These are phyloP conservation scores for Aureoboletus auriporus DNA, from an alignment of 768 basidiomycete genomes.

Conservation along the genomic window DNA sequence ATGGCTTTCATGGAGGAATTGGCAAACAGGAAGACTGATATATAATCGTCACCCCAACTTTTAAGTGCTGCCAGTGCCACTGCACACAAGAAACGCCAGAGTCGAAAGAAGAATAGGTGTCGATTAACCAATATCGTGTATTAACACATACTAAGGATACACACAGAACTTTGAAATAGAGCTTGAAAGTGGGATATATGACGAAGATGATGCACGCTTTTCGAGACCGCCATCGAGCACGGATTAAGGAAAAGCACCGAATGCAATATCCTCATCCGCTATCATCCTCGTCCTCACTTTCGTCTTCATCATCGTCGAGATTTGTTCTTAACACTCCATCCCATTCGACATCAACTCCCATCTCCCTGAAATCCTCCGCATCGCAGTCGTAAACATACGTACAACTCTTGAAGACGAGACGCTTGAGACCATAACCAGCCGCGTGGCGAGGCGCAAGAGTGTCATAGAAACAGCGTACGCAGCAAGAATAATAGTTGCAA, in stretches of 20 bases:
- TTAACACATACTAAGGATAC: too few relatives aligned
- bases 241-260: too few relatives aligned
- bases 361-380: constrained; percentile 1
- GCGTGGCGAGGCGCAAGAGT: constrained; percentile 11
- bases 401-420: constrained; percentile 11
- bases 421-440: constrained; percentile 7
- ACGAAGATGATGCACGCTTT: too few relatives aligned
- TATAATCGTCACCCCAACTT: constrained; percentile 20
- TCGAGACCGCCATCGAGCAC: too few relatives aligned
- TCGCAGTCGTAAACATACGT: constrained; percentile 5
- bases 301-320: background rate
- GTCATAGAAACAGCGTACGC: constrained; percentile 11
- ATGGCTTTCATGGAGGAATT: constrained; percentile 25
- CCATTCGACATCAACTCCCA: constrained; percentile 16
- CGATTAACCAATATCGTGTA: too few relatives aligned
- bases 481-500: constrained; percentile 1
- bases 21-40: constrained; percentile 16
- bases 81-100: too few relatives aligned
- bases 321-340: constrained; percentile 8
- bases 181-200: too few relatives aligned
- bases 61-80: too few relatives aligned
- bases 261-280: too few relatives aligned
- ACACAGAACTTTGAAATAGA: too few relatives aligned
- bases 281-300: background rate
- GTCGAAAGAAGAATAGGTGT: too few relatives aligned